Evolutionary conservation across 768 basidiomycete species (phyloP).

Genomic region (Mycena vulgaris): DNA sequence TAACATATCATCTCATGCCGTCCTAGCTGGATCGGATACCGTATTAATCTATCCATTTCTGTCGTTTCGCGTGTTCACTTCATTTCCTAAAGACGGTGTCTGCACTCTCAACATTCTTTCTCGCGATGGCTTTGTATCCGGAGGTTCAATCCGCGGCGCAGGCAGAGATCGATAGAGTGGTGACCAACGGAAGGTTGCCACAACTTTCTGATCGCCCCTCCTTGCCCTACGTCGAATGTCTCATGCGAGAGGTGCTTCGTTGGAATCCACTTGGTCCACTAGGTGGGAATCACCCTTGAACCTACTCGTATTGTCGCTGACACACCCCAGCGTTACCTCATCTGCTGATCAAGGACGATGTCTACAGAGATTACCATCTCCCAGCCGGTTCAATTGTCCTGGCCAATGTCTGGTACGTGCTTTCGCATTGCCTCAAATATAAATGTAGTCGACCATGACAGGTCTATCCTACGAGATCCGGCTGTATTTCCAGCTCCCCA

Average conservation of each 20-base stretch:
- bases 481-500: neutral
- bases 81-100: slow-evolving; percentile 25
- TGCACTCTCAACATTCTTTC: slow-evolving; percentile 17
- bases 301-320: neutral
- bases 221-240: slow-evolving; percentile 45
- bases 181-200: slow-evolving; percentile 36
- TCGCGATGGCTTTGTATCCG: slow-evolving; percentile 43
- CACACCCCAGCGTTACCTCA: neutral
- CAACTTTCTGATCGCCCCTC: slow-evolving; percentile 36
- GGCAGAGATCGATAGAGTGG: slow-evolving; percentile 43
- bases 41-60: neutral
- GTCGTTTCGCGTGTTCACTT: neutral
- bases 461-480: slow-evolving; percentile 7
- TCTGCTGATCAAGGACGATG: neutral
- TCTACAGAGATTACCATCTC: slow-evolving; percentile 1
- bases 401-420: slow-evolving; percentile 4
- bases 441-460: too few species aligned
- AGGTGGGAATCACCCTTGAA: slow-evolving; percentile 24
- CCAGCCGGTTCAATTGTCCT: slow-evolving; percentile 1
- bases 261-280: slow-evolving; percentile 46
- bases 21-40: slow-evolving; percentile 22
- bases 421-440: too few species aligned
- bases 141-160: slow-evolving; percentile 44
- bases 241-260: slow-evolving; percentile 45
- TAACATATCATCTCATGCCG: neutral